These are phyloP conservation scores for Leishmania lainsoni DNA, from an alignment of 208 protist species.

Conservation along the genomic window DNA sequence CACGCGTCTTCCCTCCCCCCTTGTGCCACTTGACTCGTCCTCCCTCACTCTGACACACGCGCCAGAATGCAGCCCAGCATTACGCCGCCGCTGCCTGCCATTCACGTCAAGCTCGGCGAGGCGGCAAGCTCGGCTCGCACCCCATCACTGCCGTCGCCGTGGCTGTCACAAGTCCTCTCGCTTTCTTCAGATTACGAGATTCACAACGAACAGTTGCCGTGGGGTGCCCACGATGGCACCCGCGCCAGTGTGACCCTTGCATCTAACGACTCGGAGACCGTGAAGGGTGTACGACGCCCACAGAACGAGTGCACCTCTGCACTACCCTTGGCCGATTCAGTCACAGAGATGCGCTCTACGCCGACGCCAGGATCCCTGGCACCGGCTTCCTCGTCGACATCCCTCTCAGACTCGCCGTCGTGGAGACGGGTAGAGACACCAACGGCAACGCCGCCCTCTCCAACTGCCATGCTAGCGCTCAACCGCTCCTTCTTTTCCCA, in stretches of 20 bases:
- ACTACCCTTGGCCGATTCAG: neutral
- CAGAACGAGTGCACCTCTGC: neutral
- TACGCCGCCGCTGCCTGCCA: neutral
- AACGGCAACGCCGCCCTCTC: neutral
- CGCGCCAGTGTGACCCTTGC: neutral
- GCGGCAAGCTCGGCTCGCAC: neutral
- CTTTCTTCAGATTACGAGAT: neutral
- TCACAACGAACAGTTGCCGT: neutral
- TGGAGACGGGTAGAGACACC: neutral
- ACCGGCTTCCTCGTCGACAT: conserved; percentile 1
- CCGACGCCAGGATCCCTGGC: neutral
- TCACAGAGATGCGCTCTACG: neutral
- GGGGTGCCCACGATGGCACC: neutral
- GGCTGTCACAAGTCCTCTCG: neutral
- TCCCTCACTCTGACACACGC: neutral
- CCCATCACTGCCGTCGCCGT: neutral
- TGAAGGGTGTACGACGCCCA: neutral
- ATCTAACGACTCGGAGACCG: neutral
- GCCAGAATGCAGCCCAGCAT: conserved; percentile 1
- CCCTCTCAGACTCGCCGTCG: conserved; percentile 2
- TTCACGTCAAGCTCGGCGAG: neutral
- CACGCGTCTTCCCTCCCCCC: neutral
- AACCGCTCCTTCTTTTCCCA: conserved; percentile 7
- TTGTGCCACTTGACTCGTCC: neutral
- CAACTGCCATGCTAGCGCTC: neutral